phyloP scores from a whole-genome alignment of 306 rosid genomes.

The Cicer cuneatum region DNA sequence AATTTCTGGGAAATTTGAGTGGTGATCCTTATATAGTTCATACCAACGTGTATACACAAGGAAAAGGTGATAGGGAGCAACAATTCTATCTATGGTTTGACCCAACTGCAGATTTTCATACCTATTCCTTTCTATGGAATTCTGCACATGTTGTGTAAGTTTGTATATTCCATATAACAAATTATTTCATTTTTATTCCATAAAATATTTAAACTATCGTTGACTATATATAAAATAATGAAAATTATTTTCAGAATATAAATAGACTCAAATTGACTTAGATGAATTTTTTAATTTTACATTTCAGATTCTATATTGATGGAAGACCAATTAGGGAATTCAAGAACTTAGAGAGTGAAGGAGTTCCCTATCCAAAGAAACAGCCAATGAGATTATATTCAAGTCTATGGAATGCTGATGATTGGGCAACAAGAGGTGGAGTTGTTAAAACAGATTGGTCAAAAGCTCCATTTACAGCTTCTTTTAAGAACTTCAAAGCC shows the following conservation, averaged over 20 bases:
- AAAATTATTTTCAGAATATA: too few relatives aligned
- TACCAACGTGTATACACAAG: constrained; percentile 68
- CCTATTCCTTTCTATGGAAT: constrained; percentile 74
- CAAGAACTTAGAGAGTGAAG: constrained; percentile 62
- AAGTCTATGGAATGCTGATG: constrained; percentile 73
- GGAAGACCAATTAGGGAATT: constrained; percentile 77
- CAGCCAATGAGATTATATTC: constrained; percentile 69
- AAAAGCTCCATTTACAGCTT: constrained; percentile 67
- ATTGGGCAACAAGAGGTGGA: constrained; percentile 89
- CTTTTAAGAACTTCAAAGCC: constrained; percentile 58
- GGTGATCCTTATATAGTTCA: constrained; percentile 75
- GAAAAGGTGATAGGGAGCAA: constrained; percentile 73
- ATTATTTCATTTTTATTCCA: too few relatives aligned
- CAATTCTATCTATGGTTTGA: constrained; percentile 79
- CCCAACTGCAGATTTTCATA: constrained; percentile 75
- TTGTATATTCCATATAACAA: background rate
- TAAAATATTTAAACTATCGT: too few relatives aligned
- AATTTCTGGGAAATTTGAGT: constrained; percentile 73
- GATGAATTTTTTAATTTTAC: background rate
- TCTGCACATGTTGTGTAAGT: constrained; percentile 64
- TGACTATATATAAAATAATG: too few relatives aligned
- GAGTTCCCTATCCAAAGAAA: constrained; percentile 59
- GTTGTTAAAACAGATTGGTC: constrained; percentile 73
- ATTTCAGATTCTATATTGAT: constrained; percentile 64
- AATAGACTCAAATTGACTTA: too few relatives aligned